Conservation (phyloP, 176 grass and related monocot species). For the Phoenix roebelenii region DNA sequence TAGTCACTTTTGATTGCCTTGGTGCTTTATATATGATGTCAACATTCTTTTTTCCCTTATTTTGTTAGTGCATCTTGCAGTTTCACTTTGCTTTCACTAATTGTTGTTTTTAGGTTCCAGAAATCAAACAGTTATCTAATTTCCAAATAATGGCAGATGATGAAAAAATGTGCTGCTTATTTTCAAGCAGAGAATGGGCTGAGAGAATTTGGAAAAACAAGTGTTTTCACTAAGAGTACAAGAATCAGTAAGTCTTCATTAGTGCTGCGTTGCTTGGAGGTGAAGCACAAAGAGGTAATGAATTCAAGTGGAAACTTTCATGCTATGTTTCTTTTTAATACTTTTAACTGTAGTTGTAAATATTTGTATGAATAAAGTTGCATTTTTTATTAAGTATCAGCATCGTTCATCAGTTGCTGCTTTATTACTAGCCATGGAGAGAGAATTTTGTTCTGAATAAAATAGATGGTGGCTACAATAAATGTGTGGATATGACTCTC, state of each 20-base stretch:
- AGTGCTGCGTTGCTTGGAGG: slow-evolving; percentile 52
- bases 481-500: too few relatives aligned
- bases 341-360: background rate
- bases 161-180: slow-evolving; percentile 61
- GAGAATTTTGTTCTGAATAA: too few relatives aligned
- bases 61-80: too few relatives aligned
- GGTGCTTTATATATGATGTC: too few relatives aligned
- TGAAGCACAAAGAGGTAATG: slow-evolving; percentile 53
- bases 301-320: background rate
- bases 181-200: slow-evolving; percentile 35
- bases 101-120: slow-evolving; percentile 1
- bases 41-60: too few relatives aligned
- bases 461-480: too few relatives aligned
- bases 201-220: slow-evolving; percentile 58
- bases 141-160: slow-evolving; percentile 46
- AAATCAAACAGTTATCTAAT: slow-evolving; percentile 5
- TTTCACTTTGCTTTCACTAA: background rate
- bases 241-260: slow-evolving; percentile 26
- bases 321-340: background rate
- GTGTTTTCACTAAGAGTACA: slow-evolving; percentile 25
- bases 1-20: too few relatives aligned
- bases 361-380: too few relatives aligned
- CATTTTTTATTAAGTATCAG: too few relatives aligned
- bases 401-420: too few relatives aligned
- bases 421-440: too few relatives aligned